Conservation (phyloP, 257 asterid species). For the Fraxinus quadrangulata region DNA sequence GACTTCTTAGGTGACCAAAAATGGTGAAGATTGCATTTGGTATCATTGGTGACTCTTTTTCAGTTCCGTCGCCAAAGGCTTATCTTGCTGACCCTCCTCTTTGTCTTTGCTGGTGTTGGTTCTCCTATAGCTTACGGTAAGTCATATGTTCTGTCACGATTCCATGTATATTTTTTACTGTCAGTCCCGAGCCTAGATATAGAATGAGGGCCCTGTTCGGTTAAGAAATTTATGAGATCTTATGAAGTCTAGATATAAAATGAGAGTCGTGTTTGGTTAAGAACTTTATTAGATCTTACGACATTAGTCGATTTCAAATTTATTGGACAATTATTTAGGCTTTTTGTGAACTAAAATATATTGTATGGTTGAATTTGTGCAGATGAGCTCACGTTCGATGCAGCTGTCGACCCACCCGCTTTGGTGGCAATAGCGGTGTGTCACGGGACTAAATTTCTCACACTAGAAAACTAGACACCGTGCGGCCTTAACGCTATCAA, state of each 20-base stretch:
- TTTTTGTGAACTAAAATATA: not conserved
- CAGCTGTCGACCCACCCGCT: slow-evolving; percentile 60
- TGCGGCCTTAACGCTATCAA: too few species aligned
- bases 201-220: too few species aligned
- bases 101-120: slow-evolving; percentile 88
- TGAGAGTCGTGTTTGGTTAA: too few species aligned
- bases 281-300: not conserved
- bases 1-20: not conserved
- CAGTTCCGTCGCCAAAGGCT: slow-evolving; percentile 45
- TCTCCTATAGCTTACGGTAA: slow-evolving; percentile 71
- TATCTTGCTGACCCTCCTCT: slow-evolving; percentile 69
- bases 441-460: too few species aligned
- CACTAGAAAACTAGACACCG: too few species aligned
- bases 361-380: not conserved
- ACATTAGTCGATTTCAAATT: too few species aligned
- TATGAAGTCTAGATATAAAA: not conserved
- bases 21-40: slow-evolving; percentile 77
- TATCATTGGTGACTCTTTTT: slow-evolving; percentile 66
- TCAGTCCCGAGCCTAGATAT: too few species aligned
- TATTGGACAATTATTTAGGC: not conserved
- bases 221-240: too few species aligned
- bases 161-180: too few species aligned
- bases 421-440: slow-evolving; percentile 76
- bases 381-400: slow-evolving; percentile 56
- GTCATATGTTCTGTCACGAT: slow-evolving; percentile 4